A percentile compares a stretch with the other conserved stretches of the same genome.
These are phyloP conservation scores for Xerophyta viscosa DNA, from an alignment of 106 monocot genomes.

Conservation along the genomic window DNA sequence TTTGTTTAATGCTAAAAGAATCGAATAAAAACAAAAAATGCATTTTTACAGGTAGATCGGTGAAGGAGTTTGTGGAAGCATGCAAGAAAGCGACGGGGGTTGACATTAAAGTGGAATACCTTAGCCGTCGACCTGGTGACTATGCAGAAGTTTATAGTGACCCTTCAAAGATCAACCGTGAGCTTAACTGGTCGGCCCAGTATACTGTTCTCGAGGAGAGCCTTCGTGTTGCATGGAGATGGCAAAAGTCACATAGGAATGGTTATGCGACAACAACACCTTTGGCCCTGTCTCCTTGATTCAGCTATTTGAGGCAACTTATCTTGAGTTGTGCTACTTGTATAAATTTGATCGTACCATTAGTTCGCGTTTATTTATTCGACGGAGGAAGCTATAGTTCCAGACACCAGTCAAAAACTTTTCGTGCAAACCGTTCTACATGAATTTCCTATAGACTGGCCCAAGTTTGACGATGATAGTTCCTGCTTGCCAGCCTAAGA, in stretches of 20 bases:
- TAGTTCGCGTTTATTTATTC: too few species aligned
- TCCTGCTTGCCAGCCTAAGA: too few species aligned
- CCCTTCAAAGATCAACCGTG: constrained; percentile 10
- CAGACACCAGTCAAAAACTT: too few species aligned
- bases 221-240: constrained; percentile 11
- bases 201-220: constrained; percentile 11
- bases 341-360: too few species aligned
- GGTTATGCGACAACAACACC: constrained; percentile 9
- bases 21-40: not conserved
- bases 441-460: too few species aligned
- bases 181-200: constrained; percentile 10
- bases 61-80: constrained; percentile 18
- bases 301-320: too few species aligned
- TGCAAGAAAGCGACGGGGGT: constrained; percentile 15
- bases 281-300: too few species aligned
- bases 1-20: not conserved
- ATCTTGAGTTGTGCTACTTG: too few species aligned
- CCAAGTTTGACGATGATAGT: too few species aligned
- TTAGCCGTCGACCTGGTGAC: constrained; percentile 9
- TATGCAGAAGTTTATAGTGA: constrained; percentile 15
- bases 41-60: constrained; percentile 8
- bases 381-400: too few species aligned
- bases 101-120: constrained; percentile 11
- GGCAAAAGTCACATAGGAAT: constrained; percentile 9
- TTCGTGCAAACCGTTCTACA: too few species aligned